Conservation (phyloP, 768 basidiomycete genomes). For the Dacryopinax spathularia region DNA sequence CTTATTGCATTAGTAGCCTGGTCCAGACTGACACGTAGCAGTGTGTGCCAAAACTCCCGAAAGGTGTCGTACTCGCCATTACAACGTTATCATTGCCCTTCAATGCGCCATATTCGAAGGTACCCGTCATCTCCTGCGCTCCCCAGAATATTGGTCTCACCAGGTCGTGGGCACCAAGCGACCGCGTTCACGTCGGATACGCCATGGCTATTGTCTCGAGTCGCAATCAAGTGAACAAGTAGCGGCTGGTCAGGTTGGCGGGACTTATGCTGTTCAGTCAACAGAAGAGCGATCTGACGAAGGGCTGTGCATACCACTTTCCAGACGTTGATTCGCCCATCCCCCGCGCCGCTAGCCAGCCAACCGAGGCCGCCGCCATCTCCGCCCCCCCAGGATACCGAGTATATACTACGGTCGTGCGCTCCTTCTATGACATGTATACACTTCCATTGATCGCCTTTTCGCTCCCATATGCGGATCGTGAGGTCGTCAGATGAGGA, state of each 20-base stretch:
- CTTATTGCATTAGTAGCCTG: too few species aligned
- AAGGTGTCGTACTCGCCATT: too few species aligned
- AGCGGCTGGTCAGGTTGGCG: slow-evolving; percentile 17
- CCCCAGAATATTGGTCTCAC: slow-evolving; percentile 52
- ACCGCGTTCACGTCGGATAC: slow-evolving; percentile 76
- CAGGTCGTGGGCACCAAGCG: slow-evolving; percentile 62
- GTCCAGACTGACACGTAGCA: too few species aligned
- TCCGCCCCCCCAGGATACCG: slow-evolving; percentile 54
- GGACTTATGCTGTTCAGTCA: slow-evolving; percentile 14
- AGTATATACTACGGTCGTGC: slow-evolving; percentile 67
- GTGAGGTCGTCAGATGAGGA: slow-evolving; percentile 76
- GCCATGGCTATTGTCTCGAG: slow-evolving; percentile 53
- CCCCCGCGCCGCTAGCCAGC: slow-evolving; percentile 73
- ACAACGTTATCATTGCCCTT: neutral
- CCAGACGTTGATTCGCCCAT: slow-evolving; percentile 74
- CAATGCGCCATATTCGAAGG: slow-evolving; percentile 60
- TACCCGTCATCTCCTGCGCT: slow-evolving; percentile 78
- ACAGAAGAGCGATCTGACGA: neutral
- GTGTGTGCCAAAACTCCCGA: too few species aligned
- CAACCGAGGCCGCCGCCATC: slow-evolving; percentile 45
- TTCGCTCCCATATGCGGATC: slow-evolving; percentile 70
- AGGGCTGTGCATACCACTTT: slow-evolving; percentile 37
- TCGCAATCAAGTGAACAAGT: slow-evolving; percentile 38
- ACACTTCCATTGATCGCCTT: slow-evolving; percentile 43
- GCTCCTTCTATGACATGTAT: slow-evolving; percentile 40